Conservation (phyloP, 352 stramenopile species). For the Blastocystis sp. region DNA sequence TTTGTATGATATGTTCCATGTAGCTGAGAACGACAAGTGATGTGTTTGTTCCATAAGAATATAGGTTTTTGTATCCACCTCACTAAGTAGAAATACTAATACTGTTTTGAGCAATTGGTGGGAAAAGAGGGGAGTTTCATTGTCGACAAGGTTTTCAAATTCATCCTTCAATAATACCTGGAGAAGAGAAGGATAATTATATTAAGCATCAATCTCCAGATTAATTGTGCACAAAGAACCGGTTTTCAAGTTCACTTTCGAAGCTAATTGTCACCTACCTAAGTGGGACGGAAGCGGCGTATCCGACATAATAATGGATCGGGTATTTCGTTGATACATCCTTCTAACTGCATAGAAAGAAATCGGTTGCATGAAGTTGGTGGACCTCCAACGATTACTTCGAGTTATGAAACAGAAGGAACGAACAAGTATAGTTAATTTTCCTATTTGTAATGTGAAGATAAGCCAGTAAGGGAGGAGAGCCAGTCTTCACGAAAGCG, state of each 20-base stretch:
- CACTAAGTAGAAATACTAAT: background rate
- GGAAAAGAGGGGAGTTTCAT: slow-evolving; percentile 26
- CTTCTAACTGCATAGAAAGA: background rate
- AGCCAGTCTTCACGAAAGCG: background rate
- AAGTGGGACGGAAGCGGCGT: background rate
- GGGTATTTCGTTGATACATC: background rate
- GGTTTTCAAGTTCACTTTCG: background rate
- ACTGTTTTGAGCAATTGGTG: background rate
- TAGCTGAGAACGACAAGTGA: background rate
- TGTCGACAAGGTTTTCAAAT: background rate
- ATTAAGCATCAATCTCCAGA: background rate
- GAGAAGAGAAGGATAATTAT: background rate
- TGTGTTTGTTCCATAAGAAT: background rate
- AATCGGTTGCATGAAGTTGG: background rate
- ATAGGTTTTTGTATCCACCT: background rate
- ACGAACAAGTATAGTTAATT: background rate
- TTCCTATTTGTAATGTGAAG: background rate
- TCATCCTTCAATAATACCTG: background rate
- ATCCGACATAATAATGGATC: background rate
- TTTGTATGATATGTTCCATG: background rate
- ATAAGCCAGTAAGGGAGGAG: background rate
- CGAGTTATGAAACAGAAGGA: background rate
- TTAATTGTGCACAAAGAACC: background rate
- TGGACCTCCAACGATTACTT: background rate
- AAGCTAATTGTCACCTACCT: background rate